Base-by-base conservation (phyloP, 2,329 filamentous ascomycete genomes). In the Colletotrichum navitas region DNA sequence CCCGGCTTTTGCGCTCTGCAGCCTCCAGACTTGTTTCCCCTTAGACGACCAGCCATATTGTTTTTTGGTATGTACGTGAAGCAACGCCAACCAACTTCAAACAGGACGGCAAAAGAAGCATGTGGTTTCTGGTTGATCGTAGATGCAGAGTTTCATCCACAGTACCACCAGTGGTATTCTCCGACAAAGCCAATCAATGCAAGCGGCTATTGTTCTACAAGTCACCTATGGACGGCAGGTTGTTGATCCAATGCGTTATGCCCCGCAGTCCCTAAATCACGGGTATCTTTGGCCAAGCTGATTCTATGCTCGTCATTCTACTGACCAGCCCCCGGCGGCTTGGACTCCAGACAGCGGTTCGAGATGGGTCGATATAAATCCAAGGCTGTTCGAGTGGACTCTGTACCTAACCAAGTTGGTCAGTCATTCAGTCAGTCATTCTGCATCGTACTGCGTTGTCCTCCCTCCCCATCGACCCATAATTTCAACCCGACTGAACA, bases 391-490 rank as follows among this genome's bases (percentile, higher is more conserved):
- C 6, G 36, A 47, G 32, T 58, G 10, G 58, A 51, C n/a, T 36
- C 26, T 62, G 68, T 45, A 58, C 16, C 60, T 54, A 41, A 24
- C 24, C 24, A 58, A 54, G 21, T n/a, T 29, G 16, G 16, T 18
- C 39, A 18, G 18, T 32, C 34, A 36, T 36, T 36, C 52, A 34
- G 4, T 26, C 14, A 56, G 51, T 55, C 43, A 47, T 43, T 43
- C 60, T 62, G 68, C 63, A 60, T 16, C 18, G 36, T 45, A 51
- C 34, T 72, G 63, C 43, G 68, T 54, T 67, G 60, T 68, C 68
- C 47, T 26, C 68, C 68, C 47, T 26, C 67, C 41, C 63, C 58
- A 59, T 49, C 52, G 62, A 63, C 63, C 71, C 68, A 68, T 72
- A 55, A 41, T 72, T 73, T 58, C 60, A 62, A 68, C 71, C 61